Evolutionary conservation across 257 asterid genomes (phyloP).

Genomic region (Solanum chilense): DNA sequence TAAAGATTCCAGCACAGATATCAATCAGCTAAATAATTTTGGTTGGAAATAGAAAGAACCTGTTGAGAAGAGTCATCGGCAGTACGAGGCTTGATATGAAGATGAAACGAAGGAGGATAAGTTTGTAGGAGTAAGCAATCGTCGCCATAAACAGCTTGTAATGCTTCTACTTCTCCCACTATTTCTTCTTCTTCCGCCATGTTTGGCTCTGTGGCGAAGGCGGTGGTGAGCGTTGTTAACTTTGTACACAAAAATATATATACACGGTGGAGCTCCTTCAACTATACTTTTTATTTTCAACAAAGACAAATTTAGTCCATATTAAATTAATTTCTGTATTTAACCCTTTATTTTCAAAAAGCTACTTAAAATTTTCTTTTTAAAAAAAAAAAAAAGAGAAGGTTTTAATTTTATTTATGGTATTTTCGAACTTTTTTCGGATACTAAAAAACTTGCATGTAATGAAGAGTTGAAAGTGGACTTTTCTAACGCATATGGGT

Average conservation of each 20-base stretch:
- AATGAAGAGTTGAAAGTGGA: background rate
- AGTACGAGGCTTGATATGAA: slow-evolving; percentile 80
- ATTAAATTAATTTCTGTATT: background rate
- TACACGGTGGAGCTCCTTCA: background rate
- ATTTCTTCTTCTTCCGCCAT: slow-evolving; percentile 66
- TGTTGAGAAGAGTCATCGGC: slow-evolving; percentile 83
- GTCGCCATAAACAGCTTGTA: slow-evolving; percentile 64
- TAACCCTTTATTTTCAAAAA: background rate
- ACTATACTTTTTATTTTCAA: background rate
- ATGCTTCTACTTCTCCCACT: slow-evolving; percentile 63
- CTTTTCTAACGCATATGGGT: background rate
- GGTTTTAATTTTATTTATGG: background rate
- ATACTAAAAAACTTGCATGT: background rate
- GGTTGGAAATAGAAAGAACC: slow-evolving; percentile 9
- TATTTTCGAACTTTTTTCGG: background rate
- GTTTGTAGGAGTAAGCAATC: slow-evolving; percentile 42
- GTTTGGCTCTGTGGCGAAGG: background rate
- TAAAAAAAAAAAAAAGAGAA: too few species aligned
- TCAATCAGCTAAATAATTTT: background rate
- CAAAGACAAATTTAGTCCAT: background rate
- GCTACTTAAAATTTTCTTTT: background rate
- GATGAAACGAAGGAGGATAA: slow-evolving; percentile 63
- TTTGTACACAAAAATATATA: background rate
- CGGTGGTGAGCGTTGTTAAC: background rate
- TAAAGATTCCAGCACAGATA: background rate